Evolutionary conservation across 2,329 filamentous ascomycete species (phyloP).

Genomic region (Aspergillus fijiensis): DNA sequence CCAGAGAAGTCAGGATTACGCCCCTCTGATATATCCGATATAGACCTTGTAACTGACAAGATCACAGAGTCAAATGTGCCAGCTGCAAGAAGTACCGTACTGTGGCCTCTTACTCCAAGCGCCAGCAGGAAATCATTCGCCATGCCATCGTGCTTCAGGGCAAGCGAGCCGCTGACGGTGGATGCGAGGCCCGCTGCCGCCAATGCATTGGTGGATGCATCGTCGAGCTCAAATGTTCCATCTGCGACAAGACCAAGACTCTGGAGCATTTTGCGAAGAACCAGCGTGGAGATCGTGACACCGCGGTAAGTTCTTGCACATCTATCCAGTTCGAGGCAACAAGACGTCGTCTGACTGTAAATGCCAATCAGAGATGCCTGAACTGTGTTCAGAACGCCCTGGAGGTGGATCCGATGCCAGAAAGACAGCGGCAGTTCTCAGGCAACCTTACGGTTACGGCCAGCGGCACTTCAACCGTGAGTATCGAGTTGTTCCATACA

Average conservation of each 20-base stretch:
- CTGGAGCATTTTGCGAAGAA: slow-evolving; percentile 52
- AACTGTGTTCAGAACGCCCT: slow-evolving; percentile 37
- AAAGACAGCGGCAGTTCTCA: slow-evolving; percentile 22
- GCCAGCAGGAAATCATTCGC: slow-evolving; percentile 43
- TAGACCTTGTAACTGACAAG: slow-evolving; percentile 3
- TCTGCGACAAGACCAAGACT: slow-evolving; percentile 49
- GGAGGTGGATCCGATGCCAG: slow-evolving; percentile 36
- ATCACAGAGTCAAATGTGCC: slow-evolving; percentile 47
- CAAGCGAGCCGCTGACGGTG: slow-evolving; percentile 15
- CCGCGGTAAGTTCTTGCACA: slow-evolving; percentile 39
- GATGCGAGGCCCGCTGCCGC: slow-evolving; percentile 41
- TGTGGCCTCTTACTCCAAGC: slow-evolving; percentile 46
- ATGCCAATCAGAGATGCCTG: slow-evolving; percentile 41
- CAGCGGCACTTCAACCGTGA: slow-evolving; percentile 8
- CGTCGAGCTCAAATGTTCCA: slow-evolving; percentile 50
- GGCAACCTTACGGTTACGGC: slow-evolving; percentile 11
- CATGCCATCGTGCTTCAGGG: slow-evolving; percentile 24
- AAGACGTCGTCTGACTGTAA: background rate
- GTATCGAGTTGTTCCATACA: background rate
- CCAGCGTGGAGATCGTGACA: slow-evolving; percentile 48
- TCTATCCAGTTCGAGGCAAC: background rate
- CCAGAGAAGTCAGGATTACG: slow-evolving; percentile 33
- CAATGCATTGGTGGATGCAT: slow-evolving; percentile 45
- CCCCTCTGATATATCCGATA: background rate
- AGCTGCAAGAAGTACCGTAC: slow-evolving; percentile 46